Percentiles rank a stretch among this genome's conserved stretches.
Conservation (phyloP, 2,329 filamentous ascomycete species). For the Reticulascus tulasneorum region DNA sequence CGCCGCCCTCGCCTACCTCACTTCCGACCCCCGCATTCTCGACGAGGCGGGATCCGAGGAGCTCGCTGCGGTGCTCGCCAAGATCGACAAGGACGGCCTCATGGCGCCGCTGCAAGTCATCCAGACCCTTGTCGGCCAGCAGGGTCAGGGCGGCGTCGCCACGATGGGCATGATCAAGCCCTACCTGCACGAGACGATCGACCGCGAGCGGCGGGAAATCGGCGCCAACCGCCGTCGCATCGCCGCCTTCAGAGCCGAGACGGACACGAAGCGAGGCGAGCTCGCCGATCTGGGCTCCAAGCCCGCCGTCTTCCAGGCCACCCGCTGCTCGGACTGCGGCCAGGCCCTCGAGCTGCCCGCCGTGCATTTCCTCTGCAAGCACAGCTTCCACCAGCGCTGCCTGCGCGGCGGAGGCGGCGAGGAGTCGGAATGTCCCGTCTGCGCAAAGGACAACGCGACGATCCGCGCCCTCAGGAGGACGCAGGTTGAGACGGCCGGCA, state of each 20-base stretch:
- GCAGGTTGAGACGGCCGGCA: conserved; percentile 79
- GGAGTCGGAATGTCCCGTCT: conserved; percentile 80
- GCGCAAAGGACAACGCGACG: conserved; percentile 77
- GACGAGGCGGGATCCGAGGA: conserved; percentile 82
- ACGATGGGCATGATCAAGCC: conserved; percentile 97
- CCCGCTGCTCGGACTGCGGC: conserved; percentile 79
- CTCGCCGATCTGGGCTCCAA: conserved; percentile 73
- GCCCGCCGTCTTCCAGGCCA: conserved; percentile 85
- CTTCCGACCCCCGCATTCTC: conserved; percentile 75
- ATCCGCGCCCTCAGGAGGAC: conserved; percentile 81
- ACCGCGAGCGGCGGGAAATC: conserved; percentile 84
- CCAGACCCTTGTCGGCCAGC: conserved; percentile 73
- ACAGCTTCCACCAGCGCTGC: conserved; percentile 92
- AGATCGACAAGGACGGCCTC: conserved; percentile 84
- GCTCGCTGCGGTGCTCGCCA: conserved; percentile 72
- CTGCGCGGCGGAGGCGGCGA: conserved; percentile 50
- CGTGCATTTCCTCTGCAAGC: conserved; percentile 95
- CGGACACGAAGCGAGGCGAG: conserved; percentile 72
- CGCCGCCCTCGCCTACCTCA: conserved; percentile 88
- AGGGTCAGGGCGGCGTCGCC: conserved; percentile 58
- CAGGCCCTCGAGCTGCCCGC: conserved; percentile 77
- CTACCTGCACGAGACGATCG: conserved; percentile 85
- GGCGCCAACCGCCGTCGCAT: conserved; percentile 75
- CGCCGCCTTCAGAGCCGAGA: conserved; percentile 78
- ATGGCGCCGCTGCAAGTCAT: conserved; percentile 97